These are phyloP conservation scores for Phalaenopsis equestris DNA, from an alignment of 106 monocot genomes.

Conservation along the genomic window DNA sequence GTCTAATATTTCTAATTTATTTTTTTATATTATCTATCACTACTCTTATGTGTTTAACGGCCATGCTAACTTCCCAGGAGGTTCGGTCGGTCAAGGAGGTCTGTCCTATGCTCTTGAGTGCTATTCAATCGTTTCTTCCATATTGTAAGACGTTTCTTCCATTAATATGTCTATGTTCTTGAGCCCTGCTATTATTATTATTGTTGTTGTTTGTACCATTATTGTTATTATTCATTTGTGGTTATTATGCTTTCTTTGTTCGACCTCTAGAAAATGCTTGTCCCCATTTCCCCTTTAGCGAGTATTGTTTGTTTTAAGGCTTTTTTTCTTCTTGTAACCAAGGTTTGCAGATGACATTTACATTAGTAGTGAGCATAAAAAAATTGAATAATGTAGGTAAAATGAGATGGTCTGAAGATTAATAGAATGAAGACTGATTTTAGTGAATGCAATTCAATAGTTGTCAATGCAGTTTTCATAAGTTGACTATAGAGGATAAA, in stretches of 20 bases:
- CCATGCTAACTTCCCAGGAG: slow-evolving; percentile 30
- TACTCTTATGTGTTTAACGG: not conserved
- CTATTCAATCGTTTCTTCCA: slow-evolving; percentile 72
- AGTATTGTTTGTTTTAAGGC: not conserved
- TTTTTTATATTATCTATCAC: not conserved
- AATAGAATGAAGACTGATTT: not conserved
- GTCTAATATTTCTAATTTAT: not conserved
- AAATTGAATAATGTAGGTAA: not conserved
- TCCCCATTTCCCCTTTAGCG: not conserved
- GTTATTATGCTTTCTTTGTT: not conserved
- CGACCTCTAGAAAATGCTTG: not conserved
- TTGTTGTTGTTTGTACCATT: not conserved
- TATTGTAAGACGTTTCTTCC: slow-evolving; percentile 63
- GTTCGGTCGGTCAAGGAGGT: slow-evolving; percentile 72
- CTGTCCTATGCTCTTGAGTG: slow-evolving; percentile 76
- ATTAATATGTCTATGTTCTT: not conserved
- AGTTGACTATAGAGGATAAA: not conserved
- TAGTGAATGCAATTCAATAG: not conserved
- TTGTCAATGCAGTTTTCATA: not conserved
- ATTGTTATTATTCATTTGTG: not conserved
- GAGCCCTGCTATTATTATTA: not conserved
- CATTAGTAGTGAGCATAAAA: not conserved
- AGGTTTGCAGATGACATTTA: not conserved
- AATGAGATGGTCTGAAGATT: not conserved
- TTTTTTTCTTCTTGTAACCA: not conserved